phyloP scores from a whole-genome alignment of 257 asterid genomes.

The Agastache rugosa region DNA sequence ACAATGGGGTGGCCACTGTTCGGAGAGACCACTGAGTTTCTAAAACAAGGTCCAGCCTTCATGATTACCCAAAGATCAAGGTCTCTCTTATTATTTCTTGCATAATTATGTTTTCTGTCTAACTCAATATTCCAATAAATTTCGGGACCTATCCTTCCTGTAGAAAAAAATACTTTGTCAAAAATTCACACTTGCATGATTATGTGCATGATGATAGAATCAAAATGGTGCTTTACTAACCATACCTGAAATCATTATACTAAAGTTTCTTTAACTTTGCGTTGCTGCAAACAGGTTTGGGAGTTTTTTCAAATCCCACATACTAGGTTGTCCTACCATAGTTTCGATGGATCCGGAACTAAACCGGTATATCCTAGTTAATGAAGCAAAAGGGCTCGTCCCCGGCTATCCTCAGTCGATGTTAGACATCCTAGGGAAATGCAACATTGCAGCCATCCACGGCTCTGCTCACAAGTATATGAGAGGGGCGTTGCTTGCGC shows the following conservation, averaged over 20 bases:
- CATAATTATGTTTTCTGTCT: slow-evolving; percentile 5
- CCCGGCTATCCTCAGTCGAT: slow-evolving; percentile 93
- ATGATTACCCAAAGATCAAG: slow-evolving; percentile 95
- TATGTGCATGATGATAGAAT: slow-evolving; percentile 34
- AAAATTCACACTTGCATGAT: slow-evolving; percentile 33
- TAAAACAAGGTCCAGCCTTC: slow-evolving; percentile 91
- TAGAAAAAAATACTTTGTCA: not conserved
- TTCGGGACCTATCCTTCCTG: not conserved
- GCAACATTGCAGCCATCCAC: slow-evolving; percentile 81
- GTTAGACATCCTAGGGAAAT: slow-evolving; percentile 77
- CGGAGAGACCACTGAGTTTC: slow-evolving; percentile 97
- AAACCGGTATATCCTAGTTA: slow-evolving; percentile 73
- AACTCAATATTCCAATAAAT: not conserved
- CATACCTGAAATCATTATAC: slow-evolving; percentile 13
- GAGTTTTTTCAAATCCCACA: slow-evolving; percentile 77
- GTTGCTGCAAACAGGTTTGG: slow-evolving; percentile 62
- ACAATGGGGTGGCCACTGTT: slow-evolving; percentile 99
- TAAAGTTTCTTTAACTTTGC: not conserved
- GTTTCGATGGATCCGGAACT: slow-evolving; percentile 90
- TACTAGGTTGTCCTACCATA: slow-evolving; percentile 85
- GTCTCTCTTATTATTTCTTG: slow-evolving; percentile 42
- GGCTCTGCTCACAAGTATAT: slow-evolving; percentile 79
- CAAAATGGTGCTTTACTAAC: slow-evolving; percentile 4
- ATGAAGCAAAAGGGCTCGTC: slow-evolving; percentile 85
- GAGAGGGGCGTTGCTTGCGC: slow-evolving; percentile 82